Base-by-base conservation (phyloP, 441 rosid genomes). In the Iberis amara region DNA sequence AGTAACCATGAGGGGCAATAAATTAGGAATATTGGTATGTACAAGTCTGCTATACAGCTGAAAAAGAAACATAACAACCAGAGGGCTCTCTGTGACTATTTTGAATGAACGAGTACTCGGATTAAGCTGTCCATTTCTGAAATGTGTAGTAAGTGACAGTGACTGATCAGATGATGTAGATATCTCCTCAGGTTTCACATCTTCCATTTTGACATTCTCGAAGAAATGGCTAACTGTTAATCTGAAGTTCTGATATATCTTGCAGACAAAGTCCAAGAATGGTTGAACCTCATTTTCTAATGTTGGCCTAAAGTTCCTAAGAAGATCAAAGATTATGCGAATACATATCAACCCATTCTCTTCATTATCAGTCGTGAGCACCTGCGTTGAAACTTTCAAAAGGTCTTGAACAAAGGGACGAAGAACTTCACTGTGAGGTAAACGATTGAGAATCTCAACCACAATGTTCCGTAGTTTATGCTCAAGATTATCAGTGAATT, bases 391-490 rank as follows among this genome's bases (percentile, higher is more conserved):
- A 39, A 94, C 92, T 76, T 83, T 89, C 66, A 94, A 77, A n/a
- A 94, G 91, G 70, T 94, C 94, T 77, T 82, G 96, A 72, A 94
- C 97, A 68, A 89, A 94, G 18, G 99, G 99, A 50, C 97, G 92
- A 40, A 94, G 94, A 53, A 94, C 99, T 71, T 94, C 99, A 40
- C 92, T 94, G 46, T 89, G 95, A 49, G 97, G 99, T 3, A 94
- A 78, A 35, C 96, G 95, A 74, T 87, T 89, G 36, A 89, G 90
- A 37, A 94, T 82, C 76, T 94, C 96, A 59, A 90, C 88, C 8
- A 85, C 83, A 36, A 89, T 74, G 64, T 89, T 89, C 13, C 97
- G 78, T 35, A 94, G 82, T 79, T 87, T 94, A 61, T 89, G 95
- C 83, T 89, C 97, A 4, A 74, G 79, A 57, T 75, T 94, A 69